Conservation (phyloP, 2,329 filamentous ascomycete genomes). For the Phialocephala sp. region DNA sequence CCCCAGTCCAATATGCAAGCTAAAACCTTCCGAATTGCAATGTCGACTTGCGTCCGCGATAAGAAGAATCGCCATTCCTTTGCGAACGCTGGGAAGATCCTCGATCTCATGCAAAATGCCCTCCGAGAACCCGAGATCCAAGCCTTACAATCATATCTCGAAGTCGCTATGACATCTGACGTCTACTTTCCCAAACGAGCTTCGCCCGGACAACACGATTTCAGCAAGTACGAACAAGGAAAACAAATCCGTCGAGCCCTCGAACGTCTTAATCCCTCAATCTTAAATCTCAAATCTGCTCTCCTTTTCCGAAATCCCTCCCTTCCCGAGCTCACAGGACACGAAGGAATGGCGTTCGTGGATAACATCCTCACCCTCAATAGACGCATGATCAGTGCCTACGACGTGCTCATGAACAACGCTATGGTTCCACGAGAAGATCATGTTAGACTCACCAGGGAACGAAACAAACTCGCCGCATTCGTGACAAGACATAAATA, state of each 20-base stretch:
- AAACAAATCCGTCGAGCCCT: slow-evolving; percentile 58
- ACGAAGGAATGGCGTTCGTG: slow-evolving; percentile 20
- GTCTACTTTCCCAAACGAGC: slow-evolving; percentile 39
- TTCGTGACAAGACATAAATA: slow-evolving; percentile 40
- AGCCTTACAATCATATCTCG: slow-evolving; percentile 61
- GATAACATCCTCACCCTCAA: slow-evolving; percentile 36
- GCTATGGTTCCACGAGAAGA: slow-evolving; percentile 36
- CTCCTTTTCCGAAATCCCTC: slow-evolving; percentile 33
- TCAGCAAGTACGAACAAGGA: slow-evolving; percentile 52
- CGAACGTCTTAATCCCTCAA: slow-evolving; percentile 47
- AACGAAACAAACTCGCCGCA: slow-evolving; percentile 45
- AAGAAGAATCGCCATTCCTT: slow-evolving; percentile 76
- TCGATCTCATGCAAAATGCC: slow-evolving; percentile 64
- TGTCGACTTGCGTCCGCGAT: slow-evolving; percentile 77
- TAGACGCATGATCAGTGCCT: slow-evolving; percentile 42
- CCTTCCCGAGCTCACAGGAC: background rate
- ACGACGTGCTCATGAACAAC: slow-evolving; percentile 40
- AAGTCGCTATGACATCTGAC: slow-evolving; percentile 51
- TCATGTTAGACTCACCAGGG: slow-evolving; percentile 36
- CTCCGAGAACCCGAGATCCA: slow-evolving; percentile 55
- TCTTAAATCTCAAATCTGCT: slow-evolving; percentile 38
- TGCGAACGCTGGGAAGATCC: slow-evolving; percentile 65
- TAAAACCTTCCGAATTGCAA: slow-evolving; percentile 72
- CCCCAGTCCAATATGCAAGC: slow-evolving; percentile 50
- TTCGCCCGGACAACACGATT: slow-evolving; percentile 30